Evolutionary conservation across 1,284 basidiomycete genomes (phyloP), one percentile per base, ranked within the genome.

Genomic region (Papiliotrema flavescens): DNA sequence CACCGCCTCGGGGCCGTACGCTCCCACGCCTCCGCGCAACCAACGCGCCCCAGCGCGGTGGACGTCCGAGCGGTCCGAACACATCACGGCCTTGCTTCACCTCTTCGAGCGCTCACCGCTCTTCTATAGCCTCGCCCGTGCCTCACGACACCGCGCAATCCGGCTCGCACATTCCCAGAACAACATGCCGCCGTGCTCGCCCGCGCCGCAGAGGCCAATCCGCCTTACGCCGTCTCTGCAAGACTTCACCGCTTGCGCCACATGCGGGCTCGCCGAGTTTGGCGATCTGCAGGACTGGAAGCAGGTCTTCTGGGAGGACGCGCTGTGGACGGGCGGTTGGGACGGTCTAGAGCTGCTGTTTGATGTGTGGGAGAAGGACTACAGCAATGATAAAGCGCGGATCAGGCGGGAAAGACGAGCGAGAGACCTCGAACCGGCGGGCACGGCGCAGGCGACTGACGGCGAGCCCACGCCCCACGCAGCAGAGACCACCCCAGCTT

Each of bases 251-350:
- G 39, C 39, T 6, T 15, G 39, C 15, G 39, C 39, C 17, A 40
- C 5, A 40, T n/a, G 15, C 15, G 39, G 39, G 6, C 6, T 14
- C 2, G 9, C 9, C 23, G 49, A 35, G 32, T 35, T 14, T 6
- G 28, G 35, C 4, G 44, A 47, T 13, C 3, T 39, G 5, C 24
- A 6, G 13, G 15, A 11, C 3, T 51, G 55, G 55, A 56, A 39
- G 34, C 55, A 56, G 47, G 32, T 32, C 11, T 35, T 56, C 8
- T 56, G 55, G 49, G 51, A 53, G 46, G 40, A 56, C 20, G 49
- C 55, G 17, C 40, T 56, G 8, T 49, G 40, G 37, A 39, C 51
- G n/a, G 13, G 28, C 11, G 55, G 55, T 2, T 40, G 41, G 42
- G 55, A 47, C 22, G 55, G 55, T 3, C 37, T 56, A 45, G 51